Conservation (phyloP, 345 rosid species). For the Raphanus sativus region DNA sequence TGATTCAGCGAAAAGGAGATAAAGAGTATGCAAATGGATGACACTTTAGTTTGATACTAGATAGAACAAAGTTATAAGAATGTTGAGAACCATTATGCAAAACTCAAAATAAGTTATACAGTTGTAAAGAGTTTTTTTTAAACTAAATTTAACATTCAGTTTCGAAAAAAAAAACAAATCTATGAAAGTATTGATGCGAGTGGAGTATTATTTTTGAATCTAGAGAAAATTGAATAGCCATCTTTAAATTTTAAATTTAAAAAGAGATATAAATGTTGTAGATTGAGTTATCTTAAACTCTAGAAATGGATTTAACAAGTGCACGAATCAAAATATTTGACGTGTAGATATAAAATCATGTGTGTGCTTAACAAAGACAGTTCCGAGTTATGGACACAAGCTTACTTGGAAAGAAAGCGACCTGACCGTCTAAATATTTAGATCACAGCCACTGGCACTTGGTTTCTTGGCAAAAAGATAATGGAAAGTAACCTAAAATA, state of each 20-base stretch:
- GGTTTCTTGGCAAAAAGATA: not conserved
- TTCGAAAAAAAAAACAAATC: no score
- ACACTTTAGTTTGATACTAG: no score
- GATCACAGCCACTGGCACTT: constrained; percentile 25
- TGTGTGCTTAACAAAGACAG: constrained; percentile 27
- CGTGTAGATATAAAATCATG: constrained; percentile 33
- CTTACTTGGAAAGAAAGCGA: constrained; percentile 28
- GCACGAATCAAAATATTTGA: constrained; percentile 26
- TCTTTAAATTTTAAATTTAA: constrained; percentile 16
- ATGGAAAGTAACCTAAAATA: constrained; percentile 1
- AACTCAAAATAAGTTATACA: no score
- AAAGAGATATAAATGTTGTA: not conserved
- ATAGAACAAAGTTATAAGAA: no score
- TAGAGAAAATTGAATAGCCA: not conserved
- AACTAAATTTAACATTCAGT: no score
- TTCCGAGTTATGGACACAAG: constrained; percentile 29
- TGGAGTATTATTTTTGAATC: not conserved
- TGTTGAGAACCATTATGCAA: no score
- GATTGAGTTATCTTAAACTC: not conserved
- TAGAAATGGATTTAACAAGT: constrained; percentile 3
- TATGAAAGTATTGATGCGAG: not conserved
- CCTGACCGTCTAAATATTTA: constrained; percentile 17
- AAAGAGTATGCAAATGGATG: no score
- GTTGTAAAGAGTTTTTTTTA: no score
- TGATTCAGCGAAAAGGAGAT: no score